phyloP scores from a whole-genome alignment of 306 rosid genomes.

The Prosopis cineraria region DNA sequence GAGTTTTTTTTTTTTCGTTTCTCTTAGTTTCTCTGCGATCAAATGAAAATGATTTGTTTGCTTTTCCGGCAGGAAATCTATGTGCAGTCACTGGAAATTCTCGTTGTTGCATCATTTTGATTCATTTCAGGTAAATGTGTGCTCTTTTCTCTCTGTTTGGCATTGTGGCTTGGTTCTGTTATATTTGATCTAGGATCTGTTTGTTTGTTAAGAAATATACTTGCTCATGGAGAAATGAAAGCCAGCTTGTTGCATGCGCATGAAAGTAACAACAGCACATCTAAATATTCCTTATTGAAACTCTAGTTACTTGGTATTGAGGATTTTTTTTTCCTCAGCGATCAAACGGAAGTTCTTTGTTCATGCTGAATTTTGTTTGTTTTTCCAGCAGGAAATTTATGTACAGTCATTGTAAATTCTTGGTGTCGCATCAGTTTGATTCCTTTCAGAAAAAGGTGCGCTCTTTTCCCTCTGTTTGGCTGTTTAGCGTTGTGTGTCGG shows the following conservation, averaged over 20 bases:
- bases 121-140: conserved; percentile 46
- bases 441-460: conserved; percentile 41
- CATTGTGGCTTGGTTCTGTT: conserved; percentile 17
- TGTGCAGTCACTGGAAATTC: conserved; percentile 17
- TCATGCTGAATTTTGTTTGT: conserved; percentile 15
- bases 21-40: conserved; percentile 38
- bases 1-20: conserved; percentile 11
- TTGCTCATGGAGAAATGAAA: conserved; percentile 15
- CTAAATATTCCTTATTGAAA: neutral
- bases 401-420: conserved; percentile 22
- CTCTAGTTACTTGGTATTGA: neutral
- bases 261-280: neutral
- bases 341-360: conserved; percentile 28
- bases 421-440: conserved; percentile 36
- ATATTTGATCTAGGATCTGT: conserved; percentile 27
- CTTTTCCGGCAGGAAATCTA: conserved; percentile 30
- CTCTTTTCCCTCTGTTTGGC: conserved; percentile 6
- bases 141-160: neutral
- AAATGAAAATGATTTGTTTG: conserved; percentile 5
- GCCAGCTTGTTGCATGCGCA: neutral
- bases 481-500: conserved; percentile 3
- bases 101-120: conserved; percentile 36
- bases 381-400: conserved; percentile 30
- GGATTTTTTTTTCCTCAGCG: conserved; percentile 27
- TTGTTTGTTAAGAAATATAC: conserved; percentile 16